Percentiles rank a stretch among this genome's conserved stretches.
Evolutionary conservation across 2,329 filamentous ascomycete species (phyloP).

Genomic region (Thielaviopsis ethacetica): DNA sequence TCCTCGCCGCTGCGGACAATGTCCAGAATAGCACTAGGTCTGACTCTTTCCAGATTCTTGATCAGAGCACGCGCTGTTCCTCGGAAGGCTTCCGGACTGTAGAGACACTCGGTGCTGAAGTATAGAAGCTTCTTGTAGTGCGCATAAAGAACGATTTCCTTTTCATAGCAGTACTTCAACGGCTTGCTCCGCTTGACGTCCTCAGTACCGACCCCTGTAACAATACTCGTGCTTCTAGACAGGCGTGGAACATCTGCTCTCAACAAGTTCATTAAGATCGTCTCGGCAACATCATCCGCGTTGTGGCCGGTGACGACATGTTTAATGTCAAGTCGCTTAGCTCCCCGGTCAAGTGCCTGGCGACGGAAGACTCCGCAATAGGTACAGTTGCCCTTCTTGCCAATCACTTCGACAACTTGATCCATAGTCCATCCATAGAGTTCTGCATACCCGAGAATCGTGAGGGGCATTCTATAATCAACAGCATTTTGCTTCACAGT

Average conservation of each 20-base stretch:
- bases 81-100: conserved; percentile 90
- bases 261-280: conserved; percentile 91
- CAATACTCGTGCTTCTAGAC: conserved; percentile 75
- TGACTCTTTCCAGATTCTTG: conserved; percentile 84
- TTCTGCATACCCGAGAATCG: conserved; percentile 84
- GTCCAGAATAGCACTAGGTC: conserved; percentile 87
- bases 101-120: conserved; percentile 96
- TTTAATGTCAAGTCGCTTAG: conserved; percentile 69
- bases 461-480: conserved; percentile 82
- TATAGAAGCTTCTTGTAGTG: conserved; percentile 96
- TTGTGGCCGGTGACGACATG: conserved; percentile 98
- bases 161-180: conserved; percentile 95
- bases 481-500: conserved; percentile 87
- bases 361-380: conserved; percentile 94
- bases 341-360: conserved; percentile 84
- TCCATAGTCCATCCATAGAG: conserved; percentile 99
- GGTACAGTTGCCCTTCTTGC: conserved; percentile 97
- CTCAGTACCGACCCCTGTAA: conserved; percentile 61
- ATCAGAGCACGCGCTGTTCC: conserved; percentile 83
- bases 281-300: conserved; percentile 93
- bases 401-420: conserved; percentile 87
- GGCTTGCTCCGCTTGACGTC: conserved; percentile 94
- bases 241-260: conserved; percentile 78
- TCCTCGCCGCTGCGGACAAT: conserved; percentile 92
- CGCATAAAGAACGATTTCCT: conserved; percentile 95